Evolutionary conservation across 1,284 basidiomycete species (phyloP).

Genomic region (Coriolopsis trogii): DNA sequence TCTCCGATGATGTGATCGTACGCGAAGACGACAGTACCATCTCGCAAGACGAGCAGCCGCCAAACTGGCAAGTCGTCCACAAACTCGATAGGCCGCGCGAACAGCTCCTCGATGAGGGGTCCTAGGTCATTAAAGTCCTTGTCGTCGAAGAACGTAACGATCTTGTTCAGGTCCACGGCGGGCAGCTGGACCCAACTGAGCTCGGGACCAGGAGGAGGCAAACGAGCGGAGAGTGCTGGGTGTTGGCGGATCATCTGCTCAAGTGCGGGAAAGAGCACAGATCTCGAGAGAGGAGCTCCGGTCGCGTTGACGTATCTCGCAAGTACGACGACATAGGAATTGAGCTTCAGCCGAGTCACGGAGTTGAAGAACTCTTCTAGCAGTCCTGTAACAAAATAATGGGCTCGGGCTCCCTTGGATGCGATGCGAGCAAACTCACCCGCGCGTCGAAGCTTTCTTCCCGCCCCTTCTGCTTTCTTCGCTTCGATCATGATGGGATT

Average conservation of each 20-base stretch:
- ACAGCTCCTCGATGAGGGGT: constrained; percentile 33
- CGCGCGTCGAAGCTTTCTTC: no score
- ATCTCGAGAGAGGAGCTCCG: constrained; percentile 9
- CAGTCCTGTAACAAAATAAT: no score
- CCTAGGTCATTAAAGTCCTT: constrained; percentile 24
- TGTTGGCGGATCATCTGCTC: constrained; percentile 32
- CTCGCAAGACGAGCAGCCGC: constrained; percentile 38
- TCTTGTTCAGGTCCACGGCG: constrained; percentile 33
- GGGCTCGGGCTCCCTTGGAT: no score
- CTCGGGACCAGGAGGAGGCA: constrained; percentile 13
- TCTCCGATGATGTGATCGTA: constrained; percentile 46
- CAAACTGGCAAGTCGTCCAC: constrained; percentile 37
- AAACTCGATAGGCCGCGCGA: constrained; percentile 32
- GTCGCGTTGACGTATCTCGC: not conserved
- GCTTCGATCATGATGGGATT: no score
- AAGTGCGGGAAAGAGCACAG: constrained; percentile 38
- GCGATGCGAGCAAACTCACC: no score
- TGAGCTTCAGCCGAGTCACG: no score
- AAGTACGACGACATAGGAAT: no score
- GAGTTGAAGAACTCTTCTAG: no score
- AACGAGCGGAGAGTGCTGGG: constrained; percentile 32
- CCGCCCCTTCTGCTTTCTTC: no score
- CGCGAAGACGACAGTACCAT: constrained; percentile 39
- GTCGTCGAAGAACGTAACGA: constrained; percentile 38
- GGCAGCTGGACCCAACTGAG: constrained; percentile 32